These are phyloP conservation scores for Cercospora berteroae DNA, from an alignment of 2,329 filamentous ascomycete species.

Conservation along the genomic window DNA sequence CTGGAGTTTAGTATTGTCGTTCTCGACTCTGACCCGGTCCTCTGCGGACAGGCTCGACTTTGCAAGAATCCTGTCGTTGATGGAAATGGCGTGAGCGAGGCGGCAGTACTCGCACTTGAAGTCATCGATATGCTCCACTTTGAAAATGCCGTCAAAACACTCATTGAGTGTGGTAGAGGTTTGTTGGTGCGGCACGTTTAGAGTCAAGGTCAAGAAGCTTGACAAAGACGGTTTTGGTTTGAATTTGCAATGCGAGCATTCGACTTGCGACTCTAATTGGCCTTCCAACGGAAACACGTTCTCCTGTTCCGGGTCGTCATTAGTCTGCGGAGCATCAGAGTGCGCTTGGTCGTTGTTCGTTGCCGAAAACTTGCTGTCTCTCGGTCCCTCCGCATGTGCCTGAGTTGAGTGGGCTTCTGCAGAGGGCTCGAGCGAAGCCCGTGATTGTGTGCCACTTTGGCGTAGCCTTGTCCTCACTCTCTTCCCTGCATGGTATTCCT, in stretches of 20 bases:
- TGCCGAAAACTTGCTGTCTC: constrained; percentile 23
- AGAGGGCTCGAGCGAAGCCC: neutral
- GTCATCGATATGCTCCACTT: constrained; percentile 93
- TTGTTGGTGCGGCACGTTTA: constrained; percentile 78
- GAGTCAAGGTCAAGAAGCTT: constrained; percentile 85
- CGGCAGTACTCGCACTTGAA: constrained; percentile 94
- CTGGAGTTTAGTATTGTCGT: constrained; percentile 64
- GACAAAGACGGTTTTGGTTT: constrained; percentile 80
- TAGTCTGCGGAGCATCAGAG: constrained; percentile 22
- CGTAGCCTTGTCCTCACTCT: constrained; percentile 64
- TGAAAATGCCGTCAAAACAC: constrained; percentile 92
- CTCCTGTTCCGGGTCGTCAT: constrained; percentile 44
- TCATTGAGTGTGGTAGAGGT: constrained; percentile 73
- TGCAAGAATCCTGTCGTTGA: constrained; percentile 60
- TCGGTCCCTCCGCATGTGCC: constrained; percentile 7
- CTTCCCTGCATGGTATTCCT: constrained; percentile 86
- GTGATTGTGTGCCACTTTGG: constrained; percentile 7
- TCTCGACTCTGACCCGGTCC: constrained; percentile 46
- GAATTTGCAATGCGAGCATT: constrained; percentile 87
- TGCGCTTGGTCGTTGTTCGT: constrained; percentile 5
- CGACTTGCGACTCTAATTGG: constrained; percentile 87
- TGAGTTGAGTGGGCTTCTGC: neutral
- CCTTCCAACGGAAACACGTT: constrained; percentile 90
- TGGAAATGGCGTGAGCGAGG: constrained; percentile 71
- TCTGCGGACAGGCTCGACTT: constrained; percentile 52